Evolutionary conservation across 2,329 filamentous ascomycete genomes (phyloP).

Genomic region (Nakataea oryzae): DNA sequence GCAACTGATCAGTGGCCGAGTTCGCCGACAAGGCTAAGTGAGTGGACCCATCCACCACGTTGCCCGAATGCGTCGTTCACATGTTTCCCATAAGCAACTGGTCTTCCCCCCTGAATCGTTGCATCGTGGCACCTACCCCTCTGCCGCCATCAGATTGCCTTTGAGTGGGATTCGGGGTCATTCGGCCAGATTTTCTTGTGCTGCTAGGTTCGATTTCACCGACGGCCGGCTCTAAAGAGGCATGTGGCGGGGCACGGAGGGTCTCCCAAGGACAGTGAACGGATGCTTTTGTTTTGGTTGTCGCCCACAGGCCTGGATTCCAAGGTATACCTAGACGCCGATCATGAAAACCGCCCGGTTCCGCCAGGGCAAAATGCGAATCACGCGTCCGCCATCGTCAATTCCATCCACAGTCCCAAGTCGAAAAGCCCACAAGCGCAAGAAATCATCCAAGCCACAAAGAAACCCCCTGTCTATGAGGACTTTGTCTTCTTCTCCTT

Average conservation of each 20-base stretch:
- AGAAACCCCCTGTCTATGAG: slow-evolving; percentile 17
- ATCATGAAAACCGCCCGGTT: slow-evolving; percentile 25
- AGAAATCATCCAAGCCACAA: neutral
- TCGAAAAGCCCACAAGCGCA: neutral
- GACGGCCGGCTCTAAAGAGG: too few species aligned
- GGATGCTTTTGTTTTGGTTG: neutral
- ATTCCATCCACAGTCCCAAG: neutral
- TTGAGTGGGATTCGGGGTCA: neutral
- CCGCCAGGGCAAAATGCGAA: slow-evolving; percentile 14
- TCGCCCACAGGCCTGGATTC: slow-evolving; percentile 27
- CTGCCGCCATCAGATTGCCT: too few species aligned
- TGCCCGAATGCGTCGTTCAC: neutral
- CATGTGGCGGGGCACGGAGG: too few species aligned
- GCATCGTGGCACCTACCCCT: too few species aligned
- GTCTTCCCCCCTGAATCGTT: too few species aligned
- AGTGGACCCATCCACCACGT: neutral
- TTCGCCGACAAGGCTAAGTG: neutral
- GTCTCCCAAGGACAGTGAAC: slow-evolving; percentile 1
- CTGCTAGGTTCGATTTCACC: too few species aligned
- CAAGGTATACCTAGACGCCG: slow-evolving; percentile 47
- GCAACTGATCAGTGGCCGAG: too few species aligned
- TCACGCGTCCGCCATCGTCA: neutral
- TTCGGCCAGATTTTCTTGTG: too few species aligned
- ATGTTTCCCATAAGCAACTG: neutral
- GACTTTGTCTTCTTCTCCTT: slow-evolving; percentile 46